Evolutionary conservation across 495 filamentous ascomycete species (phyloP), one percentile per base, ranked within the genome.

Genomic region (Neurospora sp.): DNA sequence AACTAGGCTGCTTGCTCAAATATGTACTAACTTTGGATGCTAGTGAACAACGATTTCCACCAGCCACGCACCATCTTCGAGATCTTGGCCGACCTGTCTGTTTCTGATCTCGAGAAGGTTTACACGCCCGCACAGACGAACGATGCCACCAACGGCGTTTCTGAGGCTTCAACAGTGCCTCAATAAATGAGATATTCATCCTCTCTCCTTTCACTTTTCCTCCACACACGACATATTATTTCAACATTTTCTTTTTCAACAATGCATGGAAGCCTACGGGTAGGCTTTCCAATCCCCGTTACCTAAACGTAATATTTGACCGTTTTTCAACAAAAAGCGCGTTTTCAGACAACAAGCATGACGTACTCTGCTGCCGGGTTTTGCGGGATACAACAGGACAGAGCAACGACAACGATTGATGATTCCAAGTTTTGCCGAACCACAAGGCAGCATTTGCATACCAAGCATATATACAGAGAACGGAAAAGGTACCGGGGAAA

Each of bases 21-120:
- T 18, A 31, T 35, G 27, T 35, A 62, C 27, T 62, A 18, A 62
- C 27, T 35, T 35, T 18, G 23, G 27, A 35, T 62, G 27, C 2
- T 79, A 96, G 95, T 99, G 9, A 92, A 99, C 84, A 99, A 99
- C 79, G 94, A 99, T 79, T 99, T 98, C 88, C 92, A 94, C 80
- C 85, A 92, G 72, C 86, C 86, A 16, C 85, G 89, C 70, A 89
- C 88, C 27, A 91, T 99, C 78, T 98, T 96, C 78, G 86, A 91
- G 11, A 83, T 98, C 10, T 96, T 99, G 82, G 88, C 93, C n/a
- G 93, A 89, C 40, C 83, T 99, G 7, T 81, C 86, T 69, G 88
- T 94, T 66, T 83, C 89, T 71, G 87, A 92, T 74, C 82, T 95
- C 44, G 87, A 94, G 71, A 84, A 75, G 70, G 75, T 78, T 11